These are phyloP conservation scores for Elymus sibiricus DNA, from an alignment of 176 grass and related monocot species.

Conservation along the genomic window DNA sequence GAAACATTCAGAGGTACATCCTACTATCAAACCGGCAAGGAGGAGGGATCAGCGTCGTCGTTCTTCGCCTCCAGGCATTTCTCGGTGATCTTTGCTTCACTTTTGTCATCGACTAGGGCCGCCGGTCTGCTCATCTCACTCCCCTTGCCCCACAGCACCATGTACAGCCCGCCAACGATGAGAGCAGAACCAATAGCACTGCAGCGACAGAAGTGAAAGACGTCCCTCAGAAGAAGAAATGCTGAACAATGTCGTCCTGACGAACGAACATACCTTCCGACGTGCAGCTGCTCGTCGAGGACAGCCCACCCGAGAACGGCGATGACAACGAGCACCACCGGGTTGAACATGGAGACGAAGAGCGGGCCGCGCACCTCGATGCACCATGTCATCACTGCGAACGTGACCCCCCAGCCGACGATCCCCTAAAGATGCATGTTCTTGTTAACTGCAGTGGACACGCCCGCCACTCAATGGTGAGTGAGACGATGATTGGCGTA, in stretches of 20 bases:
- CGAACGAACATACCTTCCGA: slow-evolving; percentile 46
- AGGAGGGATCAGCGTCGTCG: background rate
- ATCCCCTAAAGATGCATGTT: slow-evolving; percentile 41
- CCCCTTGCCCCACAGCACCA: slow-evolving; percentile 85
- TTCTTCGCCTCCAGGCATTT: background rate
- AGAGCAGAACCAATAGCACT: slow-evolving; percentile 54
- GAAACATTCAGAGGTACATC: no score
- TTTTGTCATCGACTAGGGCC: background rate
- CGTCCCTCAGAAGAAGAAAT: background rate
- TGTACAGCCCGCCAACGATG: slow-evolving; percentile 73
- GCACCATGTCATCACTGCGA: background rate
- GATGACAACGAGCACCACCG: slow-evolving; percentile 72
- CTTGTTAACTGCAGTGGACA: no score
- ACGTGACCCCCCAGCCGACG: slow-evolving; percentile 40
- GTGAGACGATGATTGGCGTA: no score
- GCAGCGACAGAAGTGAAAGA: background rate
- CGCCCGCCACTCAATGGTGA: no score
- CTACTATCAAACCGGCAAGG: background rate
- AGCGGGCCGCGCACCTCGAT: slow-evolving; percentile 67
- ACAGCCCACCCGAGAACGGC: slow-evolving; percentile 65
- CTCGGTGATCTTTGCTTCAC: background rate
- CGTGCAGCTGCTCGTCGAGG: slow-evolving; percentile 66
- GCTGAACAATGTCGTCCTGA: background rate
- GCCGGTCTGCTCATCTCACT: slow-evolving; percentile 27
- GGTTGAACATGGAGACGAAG: slow-evolving; percentile 92